These are phyloP conservation scores for Fraxinus quadrangulata DNA, from an alignment of 257 asterid species.

Conservation along the genomic window DNA sequence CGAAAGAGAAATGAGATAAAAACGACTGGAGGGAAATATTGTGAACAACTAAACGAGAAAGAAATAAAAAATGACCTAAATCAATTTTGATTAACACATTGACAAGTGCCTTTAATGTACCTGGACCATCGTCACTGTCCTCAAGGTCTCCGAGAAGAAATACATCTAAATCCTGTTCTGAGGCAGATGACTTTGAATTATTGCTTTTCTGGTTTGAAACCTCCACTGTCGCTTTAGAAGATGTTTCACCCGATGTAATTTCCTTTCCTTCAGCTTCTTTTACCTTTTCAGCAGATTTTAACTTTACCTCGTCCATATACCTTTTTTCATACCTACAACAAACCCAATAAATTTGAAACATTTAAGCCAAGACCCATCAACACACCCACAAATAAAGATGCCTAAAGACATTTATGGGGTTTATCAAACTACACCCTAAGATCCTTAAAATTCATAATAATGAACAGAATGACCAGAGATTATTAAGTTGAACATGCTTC, in stretches of 20 bases:
- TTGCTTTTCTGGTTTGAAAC: slow-evolving; percentile 47
- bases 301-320: slow-evolving; percentile 57
- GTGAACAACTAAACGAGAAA: neutral
- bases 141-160: slow-evolving; percentile 88
- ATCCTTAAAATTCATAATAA: neutral
- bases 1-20: slow-evolving; percentile 3
- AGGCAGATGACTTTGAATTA: slow-evolving; percentile 44
- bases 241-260: slow-evolving; percentile 45
- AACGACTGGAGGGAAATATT: neutral
- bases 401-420: slow-evolving; percentile 5
- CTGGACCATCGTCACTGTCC: slow-evolving; percentile 86
- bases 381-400: slow-evolving; percentile 5
- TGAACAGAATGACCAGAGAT: slow-evolving; percentile 3
- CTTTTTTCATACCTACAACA: slow-evolving; percentile 68
- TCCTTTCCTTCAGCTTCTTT: slow-evolving; percentile 52
- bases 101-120: slow-evolving; percentile 37
- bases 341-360: slow-evolving; percentile 19
- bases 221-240: slow-evolving; percentile 42
- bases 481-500: neutral
- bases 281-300: slow-evolving; percentile 53
- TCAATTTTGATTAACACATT: neutral
- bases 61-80: slow-evolving; percentile 16
- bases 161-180: slow-evolving; percentile 93
- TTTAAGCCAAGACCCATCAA: slow-evolving; percentile 24
- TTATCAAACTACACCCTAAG: slow-evolving; percentile 4